phyloP scores from a whole-genome alignment of 306 rosid genomes.

The Medicago arabica region DNA sequence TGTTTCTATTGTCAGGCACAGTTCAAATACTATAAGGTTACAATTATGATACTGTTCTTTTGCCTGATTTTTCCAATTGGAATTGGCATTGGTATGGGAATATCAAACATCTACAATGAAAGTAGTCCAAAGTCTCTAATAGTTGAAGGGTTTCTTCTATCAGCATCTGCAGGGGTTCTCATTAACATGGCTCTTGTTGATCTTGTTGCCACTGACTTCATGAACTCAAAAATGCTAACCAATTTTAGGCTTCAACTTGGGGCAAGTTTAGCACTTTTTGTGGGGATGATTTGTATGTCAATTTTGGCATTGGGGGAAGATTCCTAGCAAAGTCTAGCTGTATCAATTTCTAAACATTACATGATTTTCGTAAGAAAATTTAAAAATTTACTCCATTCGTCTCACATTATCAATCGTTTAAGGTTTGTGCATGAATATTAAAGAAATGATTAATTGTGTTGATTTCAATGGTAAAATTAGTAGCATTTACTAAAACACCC shows the following conservation, averaged over 20 bases:
- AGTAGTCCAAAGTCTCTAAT: constrained; percentile 56
- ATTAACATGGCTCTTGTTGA: constrained; percentile 78
- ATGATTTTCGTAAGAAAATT: background rate
- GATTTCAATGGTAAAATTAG: too few relatives aligned
- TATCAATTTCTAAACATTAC: background rate
- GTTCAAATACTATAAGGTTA: constrained; percentile 50
- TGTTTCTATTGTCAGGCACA: constrained; percentile 49
- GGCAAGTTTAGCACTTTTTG: constrained; percentile 56
- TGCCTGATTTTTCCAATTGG: constrained; percentile 74
- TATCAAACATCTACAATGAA: constrained; percentile 58
- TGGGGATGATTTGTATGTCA: constrained; percentile 67
- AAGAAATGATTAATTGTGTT: too few relatives aligned
- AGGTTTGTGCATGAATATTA: too few relatives aligned
- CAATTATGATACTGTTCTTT: constrained; percentile 65
- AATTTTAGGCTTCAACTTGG: constrained; percentile 65
- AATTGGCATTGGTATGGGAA: constrained; percentile 62
- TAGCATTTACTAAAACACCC: too few relatives aligned
- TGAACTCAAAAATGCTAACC: constrained; percentile 56
- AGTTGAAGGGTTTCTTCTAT: constrained; percentile 64
- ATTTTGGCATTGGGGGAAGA: constrained; percentile 56
- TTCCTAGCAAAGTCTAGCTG: background rate
- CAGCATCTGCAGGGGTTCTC: constrained; percentile 73
- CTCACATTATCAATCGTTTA: too few relatives aligned
- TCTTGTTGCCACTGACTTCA: constrained; percentile 70
- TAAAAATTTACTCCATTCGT: background rate